Conservation (phyloP, 768 basidiomycete genomes). For the Cubamyces lactineus region DNA sequence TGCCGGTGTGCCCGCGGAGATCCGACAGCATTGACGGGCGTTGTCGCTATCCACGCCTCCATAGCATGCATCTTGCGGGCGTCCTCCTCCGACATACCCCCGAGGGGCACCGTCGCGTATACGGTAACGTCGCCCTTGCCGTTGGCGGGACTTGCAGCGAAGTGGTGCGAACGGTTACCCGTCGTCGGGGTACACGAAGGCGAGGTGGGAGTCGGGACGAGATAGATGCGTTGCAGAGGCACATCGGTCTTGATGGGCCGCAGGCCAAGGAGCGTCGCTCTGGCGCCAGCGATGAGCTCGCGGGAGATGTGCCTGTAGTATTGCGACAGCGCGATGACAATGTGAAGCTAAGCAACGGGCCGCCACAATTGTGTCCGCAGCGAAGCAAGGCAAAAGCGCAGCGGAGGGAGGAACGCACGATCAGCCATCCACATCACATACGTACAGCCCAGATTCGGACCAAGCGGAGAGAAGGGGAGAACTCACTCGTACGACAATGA, state of each 20-base stretch:
- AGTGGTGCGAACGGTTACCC: conserved; percentile 10
- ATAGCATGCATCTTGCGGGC: conserved; percentile 54
- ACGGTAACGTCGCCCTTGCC: conserved; percentile 42
- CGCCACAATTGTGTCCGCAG: neutral
- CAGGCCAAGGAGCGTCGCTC: conserved; percentile 39
- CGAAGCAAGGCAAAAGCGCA: neutral
- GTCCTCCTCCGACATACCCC: conserved; percentile 54
- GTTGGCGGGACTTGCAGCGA: conserved; percentile 15
- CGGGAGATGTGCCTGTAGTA: conserved; percentile 59
- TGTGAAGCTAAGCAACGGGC: conserved; percentile 59
- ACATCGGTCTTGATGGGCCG: conserved; percentile 30
- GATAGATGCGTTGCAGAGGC: conserved; percentile 61
- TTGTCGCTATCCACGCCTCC: conserved; percentile 64
- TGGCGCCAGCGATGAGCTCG: conserved; percentile 14
- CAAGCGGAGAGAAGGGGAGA: conserved; percentile 6
- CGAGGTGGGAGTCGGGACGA: conserved; percentile 50
- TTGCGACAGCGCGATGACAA: conserved; percentile 71
- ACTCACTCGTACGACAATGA: conserved; percentile 70
- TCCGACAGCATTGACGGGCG: conserved; percentile 3
- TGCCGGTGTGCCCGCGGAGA: conserved; percentile 33
- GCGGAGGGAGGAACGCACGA: neutral
- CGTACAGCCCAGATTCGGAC: neutral
- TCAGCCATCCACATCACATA: conserved; percentile 8
- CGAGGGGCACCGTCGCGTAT: conserved; percentile 73
- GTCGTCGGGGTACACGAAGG: conserved; percentile 22